Percentiles rank a stretch among this genome's conserved stretches.
These are phyloP conservation scores for Besnoitia besnoiti DNA, from an alignment of 169 alveolate genomes.

Conservation along the genomic window DNA sequence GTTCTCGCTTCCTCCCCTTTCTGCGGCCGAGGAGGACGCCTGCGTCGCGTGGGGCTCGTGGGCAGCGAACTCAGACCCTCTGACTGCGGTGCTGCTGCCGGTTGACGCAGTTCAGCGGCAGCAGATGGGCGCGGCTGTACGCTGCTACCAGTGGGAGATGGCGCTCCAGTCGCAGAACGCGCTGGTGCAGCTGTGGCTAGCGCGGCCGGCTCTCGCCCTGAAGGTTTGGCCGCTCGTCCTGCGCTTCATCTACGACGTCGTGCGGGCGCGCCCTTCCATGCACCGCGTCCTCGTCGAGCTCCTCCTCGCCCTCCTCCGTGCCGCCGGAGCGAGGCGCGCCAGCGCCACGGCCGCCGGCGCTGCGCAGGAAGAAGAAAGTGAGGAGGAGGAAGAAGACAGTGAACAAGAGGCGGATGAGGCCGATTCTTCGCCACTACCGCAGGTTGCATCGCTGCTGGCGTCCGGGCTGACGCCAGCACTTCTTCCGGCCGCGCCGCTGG, in stretches of 20 bases:
- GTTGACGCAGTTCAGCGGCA: conserved; percentile 42
- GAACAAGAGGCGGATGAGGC: not conserved
- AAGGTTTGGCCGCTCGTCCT: conserved; percentile 44
- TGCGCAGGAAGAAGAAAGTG: not conserved
- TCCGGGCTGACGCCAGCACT: not conserved
- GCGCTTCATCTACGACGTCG: conserved; percentile 18
- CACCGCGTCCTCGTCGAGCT: conserved; percentile 46
- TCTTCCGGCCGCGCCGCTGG: not conserved
- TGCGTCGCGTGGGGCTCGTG: not conserved
- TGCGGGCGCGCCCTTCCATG: conserved; percentile 47
- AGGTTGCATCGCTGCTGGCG: not conserved
- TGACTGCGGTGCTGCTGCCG: conserved; percentile 27
- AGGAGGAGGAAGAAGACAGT: not conserved
- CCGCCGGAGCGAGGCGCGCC: not conserved
- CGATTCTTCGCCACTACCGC: too few species aligned
- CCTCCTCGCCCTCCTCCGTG: not conserved
- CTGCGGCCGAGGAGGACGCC: not conserved
- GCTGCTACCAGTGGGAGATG: conserved; percentile 55
- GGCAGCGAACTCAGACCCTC: not conserved
- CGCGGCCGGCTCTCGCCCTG: conserved; percentile 22
- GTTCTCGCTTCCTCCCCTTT: not conserved
- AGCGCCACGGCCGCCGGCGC: not conserved
- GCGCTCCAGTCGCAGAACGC: conserved; percentile 44
- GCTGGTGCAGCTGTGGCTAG: conserved; percentile 41
- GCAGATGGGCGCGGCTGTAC: conserved; percentile 36